These are phyloP conservation scores for Spizellomyces sp. DNA, from an alignment of 192 early-diverging fungal species.

Conservation along the genomic window DNA sequence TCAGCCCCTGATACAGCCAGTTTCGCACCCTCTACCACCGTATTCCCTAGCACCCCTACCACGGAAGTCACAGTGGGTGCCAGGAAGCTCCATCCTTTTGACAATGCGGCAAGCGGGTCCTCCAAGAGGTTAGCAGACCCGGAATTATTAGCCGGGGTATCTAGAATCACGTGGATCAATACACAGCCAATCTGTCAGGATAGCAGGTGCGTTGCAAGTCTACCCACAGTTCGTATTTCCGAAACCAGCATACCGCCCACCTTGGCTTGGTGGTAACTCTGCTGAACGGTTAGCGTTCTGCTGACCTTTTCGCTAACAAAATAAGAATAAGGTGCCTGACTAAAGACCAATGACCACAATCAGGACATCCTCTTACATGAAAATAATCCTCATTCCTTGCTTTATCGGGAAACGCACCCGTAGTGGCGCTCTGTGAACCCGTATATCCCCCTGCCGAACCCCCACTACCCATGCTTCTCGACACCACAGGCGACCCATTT, in stretches of 20 bases:
- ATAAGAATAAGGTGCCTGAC: not conserved
- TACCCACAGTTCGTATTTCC: slow-evolving; percentile 39
- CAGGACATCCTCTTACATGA: slow-evolving; percentile 17
- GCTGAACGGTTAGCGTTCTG: slow-evolving; percentile 47
- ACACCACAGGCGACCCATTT: slow-evolving; percentile 7
- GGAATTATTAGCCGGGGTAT: not conserved
- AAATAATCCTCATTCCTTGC: slow-evolving; percentile 77
- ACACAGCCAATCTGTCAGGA: no score
- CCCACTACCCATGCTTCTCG: slow-evolving; percentile 7
- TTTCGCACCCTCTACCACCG: slow-evolving; percentile 41
- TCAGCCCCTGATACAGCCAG: slow-evolving; percentile 46
- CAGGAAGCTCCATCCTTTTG: slow-evolving; percentile 52
- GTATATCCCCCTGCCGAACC: slow-evolving; percentile 20
- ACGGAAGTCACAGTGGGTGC: slow-evolving; percentile 30
- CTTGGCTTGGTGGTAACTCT: slow-evolving; percentile 53
- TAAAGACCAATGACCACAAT: no score
- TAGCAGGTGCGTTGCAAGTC: not conserved
- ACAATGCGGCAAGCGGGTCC: slow-evolving; percentile 45
- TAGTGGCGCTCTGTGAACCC: slow-evolving; percentile 4
- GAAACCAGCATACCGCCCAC: slow-evolving; percentile 58
- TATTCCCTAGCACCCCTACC: slow-evolving; percentile 25
- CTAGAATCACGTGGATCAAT: not conserved
- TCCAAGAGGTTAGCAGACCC: slow-evolving; percentile 27
- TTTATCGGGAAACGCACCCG: slow-evolving; percentile 48
- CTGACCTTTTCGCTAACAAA: slow-evolving; percentile 38